Conservation (phyloP, 345 rosid species). For the Isatis tinctoria region DNA sequence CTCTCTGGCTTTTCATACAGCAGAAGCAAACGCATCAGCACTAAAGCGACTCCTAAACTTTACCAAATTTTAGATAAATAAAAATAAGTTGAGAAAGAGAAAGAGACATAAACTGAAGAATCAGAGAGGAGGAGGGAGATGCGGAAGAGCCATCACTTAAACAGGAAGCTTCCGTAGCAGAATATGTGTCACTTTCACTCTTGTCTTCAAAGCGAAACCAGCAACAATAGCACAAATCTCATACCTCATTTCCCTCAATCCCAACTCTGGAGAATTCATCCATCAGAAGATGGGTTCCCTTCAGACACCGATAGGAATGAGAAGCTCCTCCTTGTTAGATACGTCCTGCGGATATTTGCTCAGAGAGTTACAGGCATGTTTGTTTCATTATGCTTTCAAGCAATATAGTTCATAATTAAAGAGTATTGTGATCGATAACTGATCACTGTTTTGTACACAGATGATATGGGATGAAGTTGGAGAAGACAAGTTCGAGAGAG, state of each 20-base stretch:
- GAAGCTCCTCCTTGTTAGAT: slow-evolving; percentile 60
- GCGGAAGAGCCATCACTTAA: slow-evolving; percentile 50
- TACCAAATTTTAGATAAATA: slow-evolving; percentile 13
- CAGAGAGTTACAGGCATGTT: slow-evolving; percentile 82
- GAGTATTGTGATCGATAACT: background rate
- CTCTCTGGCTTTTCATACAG: slow-evolving; percentile 31
- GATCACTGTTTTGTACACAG: slow-evolving; percentile 34
- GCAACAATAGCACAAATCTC: slow-evolving; percentile 42
- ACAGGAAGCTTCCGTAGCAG: slow-evolving; percentile 55
- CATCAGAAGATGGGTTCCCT: slow-evolving; percentile 56
- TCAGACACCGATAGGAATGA: slow-evolving; percentile 59
- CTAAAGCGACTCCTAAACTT: slow-evolving; percentile 31
- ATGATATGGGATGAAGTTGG: slow-evolving; percentile 99
- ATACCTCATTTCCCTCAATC: slow-evolving; percentile 7
- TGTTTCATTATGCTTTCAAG: background rate
- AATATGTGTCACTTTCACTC: slow-evolving; percentile 64
- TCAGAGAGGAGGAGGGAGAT: slow-evolving; percentile 24
- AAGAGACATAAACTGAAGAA: slow-evolving; percentile 24
- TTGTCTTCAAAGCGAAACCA: slow-evolving; percentile 62
- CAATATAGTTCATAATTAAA: background rate
- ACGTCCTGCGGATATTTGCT: slow-evolving; percentile 86
- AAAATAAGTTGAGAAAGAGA: background rate
- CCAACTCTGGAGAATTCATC: slow-evolving; percentile 9
- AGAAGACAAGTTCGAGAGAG: slow-evolving; percentile 70
- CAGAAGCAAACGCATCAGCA: slow-evolving; percentile 31